phyloP scores from a whole-genome alignment of 495 filamentous ascomycete species.

The Jackrogersella multiformis region DNA sequence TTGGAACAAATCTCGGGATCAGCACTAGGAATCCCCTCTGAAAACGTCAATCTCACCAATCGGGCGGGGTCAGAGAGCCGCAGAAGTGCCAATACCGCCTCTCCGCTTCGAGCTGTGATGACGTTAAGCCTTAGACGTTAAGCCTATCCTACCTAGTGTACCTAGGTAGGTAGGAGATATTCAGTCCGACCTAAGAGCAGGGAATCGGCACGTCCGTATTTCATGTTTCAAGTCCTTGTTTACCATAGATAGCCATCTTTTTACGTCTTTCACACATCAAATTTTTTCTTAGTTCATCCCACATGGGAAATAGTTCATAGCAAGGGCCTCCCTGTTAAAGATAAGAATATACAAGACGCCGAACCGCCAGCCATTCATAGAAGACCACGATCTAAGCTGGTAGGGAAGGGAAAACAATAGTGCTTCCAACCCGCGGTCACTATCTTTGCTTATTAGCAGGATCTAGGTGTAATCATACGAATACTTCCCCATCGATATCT shows the following conservation, averaged over 20 bases:
- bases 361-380: background rate
- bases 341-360: background rate
- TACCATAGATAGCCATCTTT: background rate
- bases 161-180: no score
- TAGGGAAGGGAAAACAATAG: background rate
- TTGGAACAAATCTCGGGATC: slow-evolving; percentile 9
- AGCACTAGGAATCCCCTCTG: slow-evolving; percentile 3
- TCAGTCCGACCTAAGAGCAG: slow-evolving; percentile 30
- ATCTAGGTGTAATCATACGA: background rate
- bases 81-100: slow-evolving; percentile 23
- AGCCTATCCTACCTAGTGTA: no score
- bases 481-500: slow-evolving; percentile 10
- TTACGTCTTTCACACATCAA: background rate
- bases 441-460: background rate
- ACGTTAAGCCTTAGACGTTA: slow-evolving; percentile 31
- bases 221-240: background rate
- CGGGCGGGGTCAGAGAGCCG: slow-evolving; percentile 30
- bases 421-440: background rate
- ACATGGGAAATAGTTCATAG: background rate
- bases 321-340: slow-evolving; percentile 15
- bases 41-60: slow-evolving; percentile 7
- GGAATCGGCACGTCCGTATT: slow-evolving; percentile 19
- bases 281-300: slow-evolving; percentile 7
- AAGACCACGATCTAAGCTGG: slow-evolving; percentile 1
- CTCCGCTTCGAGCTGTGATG: slow-evolving; percentile 21